Percentiles rank a stretch among this genome's conserved stretches.
Conservation (phyloP, 306 rosid species). For the Fagus sylvatica region DNA sequence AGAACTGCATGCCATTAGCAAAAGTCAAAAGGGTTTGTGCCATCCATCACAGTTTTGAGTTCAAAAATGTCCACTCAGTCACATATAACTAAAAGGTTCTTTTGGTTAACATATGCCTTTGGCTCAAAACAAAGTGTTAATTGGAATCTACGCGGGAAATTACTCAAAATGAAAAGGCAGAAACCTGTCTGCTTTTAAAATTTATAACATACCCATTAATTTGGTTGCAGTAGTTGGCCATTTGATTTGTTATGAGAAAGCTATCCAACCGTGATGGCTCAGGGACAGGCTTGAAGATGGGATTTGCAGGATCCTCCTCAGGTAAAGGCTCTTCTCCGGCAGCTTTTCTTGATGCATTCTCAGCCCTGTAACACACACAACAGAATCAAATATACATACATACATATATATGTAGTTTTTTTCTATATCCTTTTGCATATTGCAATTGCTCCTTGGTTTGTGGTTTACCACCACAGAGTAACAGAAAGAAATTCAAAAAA, state of each 20-base stretch:
- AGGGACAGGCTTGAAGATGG: conserved; percentile 73
- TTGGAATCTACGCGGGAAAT: background rate
- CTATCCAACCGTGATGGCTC: conserved; percentile 98
- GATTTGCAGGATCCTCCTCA: conserved; percentile 94
- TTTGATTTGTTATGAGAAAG: conserved; percentile 92
- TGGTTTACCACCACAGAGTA: background rate
- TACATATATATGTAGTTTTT: background rate
- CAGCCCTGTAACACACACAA: conserved; percentile 53
- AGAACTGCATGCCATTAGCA: background rate
- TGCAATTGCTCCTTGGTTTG: background rate
- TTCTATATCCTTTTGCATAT: background rate
- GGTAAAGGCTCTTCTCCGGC: conserved; percentile 93
- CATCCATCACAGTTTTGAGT: background rate
- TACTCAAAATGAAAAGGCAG: background rate
- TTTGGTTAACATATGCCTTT: background rate
- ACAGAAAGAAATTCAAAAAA: background rate
- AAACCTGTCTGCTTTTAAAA: background rate
- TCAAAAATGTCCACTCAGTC: background rate
- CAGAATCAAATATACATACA: background rate
- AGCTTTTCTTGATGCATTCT: conserved; percentile 72
- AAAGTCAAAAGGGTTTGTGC: background rate
- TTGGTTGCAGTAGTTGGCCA: conserved; percentile 94
- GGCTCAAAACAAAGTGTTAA: background rate
- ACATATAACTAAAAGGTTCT: background rate
- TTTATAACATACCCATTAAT: conserved; percentile 77